Base-by-base conservation (phyloP, 305 asterid species). In the Fraxinus dipetala region DNA sequence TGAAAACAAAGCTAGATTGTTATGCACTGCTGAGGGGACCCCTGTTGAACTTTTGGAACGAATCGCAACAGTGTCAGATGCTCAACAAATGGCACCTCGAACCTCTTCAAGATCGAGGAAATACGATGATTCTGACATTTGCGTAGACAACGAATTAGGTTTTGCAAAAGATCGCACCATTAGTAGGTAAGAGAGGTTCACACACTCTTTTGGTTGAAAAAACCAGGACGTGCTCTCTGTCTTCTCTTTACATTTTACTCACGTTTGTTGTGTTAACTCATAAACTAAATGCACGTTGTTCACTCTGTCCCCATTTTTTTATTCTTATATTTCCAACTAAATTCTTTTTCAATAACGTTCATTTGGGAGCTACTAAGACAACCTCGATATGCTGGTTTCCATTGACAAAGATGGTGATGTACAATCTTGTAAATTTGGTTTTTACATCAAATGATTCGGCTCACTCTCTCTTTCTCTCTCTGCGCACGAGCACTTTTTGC, bases 81-180 rank as follows among this genome's bases (percentile, higher is more conserved):
- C 90, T 31, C 84, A 89, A 74, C 82, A 85, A 7, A 79, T 84
- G 65, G 88, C 88, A 79, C 92, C 92, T 3, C 83, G 92, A 86
- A 89, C 91, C 78, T 86, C 92, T 72, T 85, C 91, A 70, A 84
- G 91, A 81, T 90, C 89, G 14, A 77, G 89, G 67, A 88, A 83
- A 63, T 88, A 30, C 5, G 90, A 88, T 16, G 88, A 83, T 78
- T 74, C 83, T 56, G 91, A 88, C 87, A 86, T 90, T 59, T 90
- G 91, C 5, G 92, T 90, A 59, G 92, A 90, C 76, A 90, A 90
- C 30, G 91, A 90, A 75, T 63, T 90, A 14, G 92, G 90, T 51
- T 90, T 90, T 77, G 91, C 92, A 43, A 90, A 90, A 80, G 92
- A 90, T 32, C 91, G 91, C 70, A 90, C 92, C 79, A 82, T 90